Percentiles rank a stretch among this genome's conserved stretches.
Evolutionary conservation across 2,329 filamentous ascomycete genomes (phyloP).

Genomic region (Chlorencoelia australis): DNA sequence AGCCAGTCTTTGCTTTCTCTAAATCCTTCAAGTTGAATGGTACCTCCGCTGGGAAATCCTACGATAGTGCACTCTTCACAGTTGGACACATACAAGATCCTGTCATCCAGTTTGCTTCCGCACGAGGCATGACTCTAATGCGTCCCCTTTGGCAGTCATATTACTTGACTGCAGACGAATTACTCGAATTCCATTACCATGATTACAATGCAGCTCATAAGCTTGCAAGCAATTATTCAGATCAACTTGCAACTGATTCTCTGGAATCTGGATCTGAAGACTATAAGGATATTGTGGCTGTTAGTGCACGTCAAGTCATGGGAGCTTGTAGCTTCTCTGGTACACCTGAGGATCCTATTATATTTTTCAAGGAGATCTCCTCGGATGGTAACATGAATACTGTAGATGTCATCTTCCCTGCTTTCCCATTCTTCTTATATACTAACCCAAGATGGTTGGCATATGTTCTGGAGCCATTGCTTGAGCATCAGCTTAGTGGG

Average conservation of each 20-base stretch:
- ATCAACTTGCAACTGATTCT: constrained; percentile 60
- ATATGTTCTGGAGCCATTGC: constrained; percentile 67
- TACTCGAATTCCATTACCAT: constrained; percentile 65
- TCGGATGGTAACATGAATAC: constrained; percentile 80
- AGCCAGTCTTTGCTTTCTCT: constrained; percentile 74
- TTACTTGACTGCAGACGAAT: constrained; percentile 50
- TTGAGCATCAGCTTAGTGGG: constrained; percentile 73
- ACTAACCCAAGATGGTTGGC: constrained; percentile 74
- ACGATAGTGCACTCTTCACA: constrained; percentile 60
- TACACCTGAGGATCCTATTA: constrained; percentile 58
- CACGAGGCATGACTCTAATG: constrained; percentile 68
- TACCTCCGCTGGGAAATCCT: constrained; percentile 21
- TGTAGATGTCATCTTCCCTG: constrained; percentile 78
- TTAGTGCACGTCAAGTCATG: constrained; percentile 71
- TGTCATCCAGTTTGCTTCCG: constrained; percentile 68
- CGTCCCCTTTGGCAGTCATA: constrained; percentile 70
- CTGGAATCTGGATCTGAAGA: constrained; percentile 63
- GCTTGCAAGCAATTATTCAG: constrained; percentile 64
- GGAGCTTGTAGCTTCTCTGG: constrained; percentile 69
- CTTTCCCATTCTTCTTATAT: constrained; percentile 79
- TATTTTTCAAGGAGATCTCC: constrained; percentile 81
- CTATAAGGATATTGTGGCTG: constrained; percentile 66
- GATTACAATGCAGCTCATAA: constrained; percentile 56
- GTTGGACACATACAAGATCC: constrained; percentile 69
- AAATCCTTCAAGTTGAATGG: constrained; percentile 47